Conservation (phyloP, 768 basidiomycete species). For the Kwoniella pini region DNA sequence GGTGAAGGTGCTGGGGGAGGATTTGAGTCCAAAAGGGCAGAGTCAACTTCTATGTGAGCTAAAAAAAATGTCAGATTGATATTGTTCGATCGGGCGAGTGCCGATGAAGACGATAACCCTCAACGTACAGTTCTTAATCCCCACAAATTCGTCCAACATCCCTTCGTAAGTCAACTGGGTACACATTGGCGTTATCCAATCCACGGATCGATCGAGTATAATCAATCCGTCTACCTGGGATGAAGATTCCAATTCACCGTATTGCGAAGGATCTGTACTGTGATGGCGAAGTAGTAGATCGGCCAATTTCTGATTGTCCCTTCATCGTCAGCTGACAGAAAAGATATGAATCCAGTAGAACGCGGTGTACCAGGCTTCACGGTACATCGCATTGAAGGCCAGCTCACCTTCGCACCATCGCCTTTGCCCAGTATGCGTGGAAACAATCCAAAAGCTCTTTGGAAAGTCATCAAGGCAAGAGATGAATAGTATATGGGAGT, state of each 20-base stretch:
- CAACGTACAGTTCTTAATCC: slow-evolving; percentile 79
- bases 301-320: slow-evolving; percentile 66
- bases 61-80: not conserved
- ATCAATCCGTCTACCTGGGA: slow-evolving; percentile 75
- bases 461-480: slow-evolving; percentile 77
- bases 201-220: slow-evolving; percentile 82
- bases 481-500: slow-evolving; percentile 84
- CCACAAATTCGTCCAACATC: slow-evolving; percentile 86
- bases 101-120: no score
- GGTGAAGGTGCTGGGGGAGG: slow-evolving; percentile 29
- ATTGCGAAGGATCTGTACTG: slow-evolving; percentile 33
- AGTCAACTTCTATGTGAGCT: slow-evolving; percentile 58
- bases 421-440: slow-evolving; percentile 93
- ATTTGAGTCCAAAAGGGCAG: slow-evolving; percentile 47
- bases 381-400: no score
- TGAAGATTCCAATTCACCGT: slow-evolving; percentile 45
- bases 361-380: no score
- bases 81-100: not conserved
- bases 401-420: slow-evolving; percentile 61
- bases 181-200: slow-evolving; percentile 92
- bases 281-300: slow-evolving; percentile 65
- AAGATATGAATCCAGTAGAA: not conserved
- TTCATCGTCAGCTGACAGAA: not conserved
- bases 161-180: slow-evolving; percentile 98
- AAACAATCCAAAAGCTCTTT: slow-evolving; percentile 81